These are phyloP conservation scores for Yamadazyma diospyri DNA, from an alignment of 1,139 yeast genomes.

Conservation along the genomic window DNA sequence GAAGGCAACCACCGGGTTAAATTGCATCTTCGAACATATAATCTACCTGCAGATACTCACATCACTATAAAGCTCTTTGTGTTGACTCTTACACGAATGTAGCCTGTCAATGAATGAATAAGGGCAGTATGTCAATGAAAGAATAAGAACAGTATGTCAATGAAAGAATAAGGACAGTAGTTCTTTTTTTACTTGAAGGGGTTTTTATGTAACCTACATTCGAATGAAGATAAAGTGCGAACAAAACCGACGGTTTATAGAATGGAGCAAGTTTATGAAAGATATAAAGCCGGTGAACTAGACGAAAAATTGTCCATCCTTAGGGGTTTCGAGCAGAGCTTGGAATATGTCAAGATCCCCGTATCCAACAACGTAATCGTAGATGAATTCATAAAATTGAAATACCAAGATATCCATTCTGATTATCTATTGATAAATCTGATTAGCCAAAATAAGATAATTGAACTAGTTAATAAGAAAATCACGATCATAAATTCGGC, in stretches of 20 bases:
- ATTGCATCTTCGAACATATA: too few species aligned
- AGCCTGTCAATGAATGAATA: too few species aligned
- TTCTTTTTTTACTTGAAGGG: too few species aligned
- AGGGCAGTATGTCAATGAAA: too few species aligned
- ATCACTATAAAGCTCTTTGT: too few species aligned
- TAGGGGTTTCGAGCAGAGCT: conserved; percentile 3
- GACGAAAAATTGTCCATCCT: conserved; percentile 1
- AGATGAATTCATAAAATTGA: conserved; percentile 12
- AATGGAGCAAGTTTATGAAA: conserved; percentile 15
- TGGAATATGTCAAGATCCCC: conserved; percentile 1
- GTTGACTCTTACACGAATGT: too few species aligned
- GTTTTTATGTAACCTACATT: too few species aligned
- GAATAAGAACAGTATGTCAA: too few species aligned
- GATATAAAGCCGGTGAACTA: conserved; percentile 7
- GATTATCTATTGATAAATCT: conserved; percentile 29
- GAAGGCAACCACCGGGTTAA: too few species aligned
- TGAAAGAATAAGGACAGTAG: too few species aligned
- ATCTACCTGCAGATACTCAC: too few species aligned
- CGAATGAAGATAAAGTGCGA: too few species aligned
- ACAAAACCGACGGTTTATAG: neutral
- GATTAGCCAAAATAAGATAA: conserved; percentile 18
- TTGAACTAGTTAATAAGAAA: conserved; percentile 39
- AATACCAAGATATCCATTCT: conserved; percentile 20
- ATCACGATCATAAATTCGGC: conserved; percentile 23
- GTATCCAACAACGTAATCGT: neutral